A percentile compares a stretch with the other conserved stretches of the same genome.
Conservation (phyloP, 2,329 filamentous ascomycete species). For the Botryotinia convoluta region DNA sequence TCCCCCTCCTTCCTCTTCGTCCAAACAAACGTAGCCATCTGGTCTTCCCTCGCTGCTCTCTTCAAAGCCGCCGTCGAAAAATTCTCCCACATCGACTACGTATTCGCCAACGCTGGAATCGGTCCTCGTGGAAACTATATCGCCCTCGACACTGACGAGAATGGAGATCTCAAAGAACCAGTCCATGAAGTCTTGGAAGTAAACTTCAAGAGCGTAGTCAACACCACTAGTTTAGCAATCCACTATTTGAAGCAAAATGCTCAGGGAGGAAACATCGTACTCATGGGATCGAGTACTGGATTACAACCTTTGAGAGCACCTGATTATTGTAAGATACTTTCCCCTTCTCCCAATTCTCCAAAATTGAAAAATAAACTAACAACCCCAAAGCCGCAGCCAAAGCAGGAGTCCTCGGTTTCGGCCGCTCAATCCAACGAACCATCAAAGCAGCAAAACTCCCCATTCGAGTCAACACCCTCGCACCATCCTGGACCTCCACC, state of each 20-base stretch:
- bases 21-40: slow-evolving; percentile 41
- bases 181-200: slow-evolving; percentile 46
- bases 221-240: slow-evolving; percentile 49
- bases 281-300: slow-evolving; percentile 51
- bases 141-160: slow-evolving; percentile 46
- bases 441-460: slow-evolving; percentile 32
- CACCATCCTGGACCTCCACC: slow-evolving; percentile 55
- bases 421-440: slow-evolving; percentile 46
- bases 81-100: slow-evolving; percentile 29
- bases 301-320: slow-evolving; percentile 50
- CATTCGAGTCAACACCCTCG: slow-evolving; percentile 55
- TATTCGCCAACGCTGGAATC: slow-evolving; percentile 52
- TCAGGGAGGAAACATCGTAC: slow-evolving; percentile 51
- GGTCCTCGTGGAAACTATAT: slow-evolving; percentile 48
- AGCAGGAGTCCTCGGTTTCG: slow-evolving; percentile 53
- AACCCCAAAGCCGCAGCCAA: slow-evolving; percentile 45
- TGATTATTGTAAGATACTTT: slow-evolving; percentile 44
- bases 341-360: neutral
- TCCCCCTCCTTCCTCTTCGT: slow-evolving; percentile 42
- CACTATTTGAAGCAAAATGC: slow-evolving; percentile 50
- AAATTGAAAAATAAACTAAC: slow-evolving; percentile 30
- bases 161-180: slow-evolving; percentile 50
- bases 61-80: slow-evolving; percentile 49
- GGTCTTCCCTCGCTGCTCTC: slow-evolving; percentile 49
- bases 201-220: slow-evolving; percentile 49